phyloP scores from a whole-genome alignment of 2,329 filamentous ascomycete genomes.

The Fusarium denticulatum region DNA sequence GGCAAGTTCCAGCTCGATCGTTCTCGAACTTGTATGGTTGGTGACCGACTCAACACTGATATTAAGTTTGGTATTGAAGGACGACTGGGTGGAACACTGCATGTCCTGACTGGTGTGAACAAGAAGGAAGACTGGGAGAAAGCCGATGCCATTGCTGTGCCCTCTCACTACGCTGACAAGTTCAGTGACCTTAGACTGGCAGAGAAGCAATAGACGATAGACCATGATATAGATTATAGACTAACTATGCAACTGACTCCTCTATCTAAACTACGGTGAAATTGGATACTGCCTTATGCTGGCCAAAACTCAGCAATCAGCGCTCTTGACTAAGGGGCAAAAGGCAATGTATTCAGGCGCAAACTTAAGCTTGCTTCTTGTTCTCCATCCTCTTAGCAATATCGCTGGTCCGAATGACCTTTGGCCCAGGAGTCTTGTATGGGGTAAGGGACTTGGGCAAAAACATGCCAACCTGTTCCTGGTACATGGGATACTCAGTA shows the following conservation, averaged over 20 bases:
- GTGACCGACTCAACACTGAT: constrained; percentile 92
- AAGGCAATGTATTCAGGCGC: neutral
- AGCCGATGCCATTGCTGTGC: constrained; percentile 73
- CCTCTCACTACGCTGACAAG: constrained; percentile 84
- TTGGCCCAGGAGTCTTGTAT: constrained; percentile 57
- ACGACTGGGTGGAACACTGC: constrained; percentile 87
- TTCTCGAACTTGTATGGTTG: constrained; percentile 90
- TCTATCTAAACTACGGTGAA: neutral
- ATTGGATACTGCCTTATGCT: neutral
- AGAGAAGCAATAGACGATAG: constrained; percentile 32
- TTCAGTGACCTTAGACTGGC: constrained; percentile 74
- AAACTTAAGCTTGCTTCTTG: constrained; percentile 46
- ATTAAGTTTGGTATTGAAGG: constrained; percentile 96
- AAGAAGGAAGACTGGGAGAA: constrained; percentile 85
- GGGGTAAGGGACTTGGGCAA: constrained; percentile 67
- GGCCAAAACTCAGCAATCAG: neutral
- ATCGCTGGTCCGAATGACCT: constrained; percentile 62
- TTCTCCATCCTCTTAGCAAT: constrained; percentile 57
- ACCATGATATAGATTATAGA: constrained; percentile 35
- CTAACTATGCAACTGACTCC: constrained; percentile 2
- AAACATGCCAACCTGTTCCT: constrained; percentile 84
- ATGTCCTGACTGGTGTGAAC: constrained; percentile 89
- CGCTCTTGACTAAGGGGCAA: neutral
- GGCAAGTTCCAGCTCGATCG: constrained; percentile 93
- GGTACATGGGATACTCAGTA: constrained; percentile 86